Evolutionary conservation across 805 yeast genomes (phyloP).

Genomic region (Alloascoidea africana): DNA sequence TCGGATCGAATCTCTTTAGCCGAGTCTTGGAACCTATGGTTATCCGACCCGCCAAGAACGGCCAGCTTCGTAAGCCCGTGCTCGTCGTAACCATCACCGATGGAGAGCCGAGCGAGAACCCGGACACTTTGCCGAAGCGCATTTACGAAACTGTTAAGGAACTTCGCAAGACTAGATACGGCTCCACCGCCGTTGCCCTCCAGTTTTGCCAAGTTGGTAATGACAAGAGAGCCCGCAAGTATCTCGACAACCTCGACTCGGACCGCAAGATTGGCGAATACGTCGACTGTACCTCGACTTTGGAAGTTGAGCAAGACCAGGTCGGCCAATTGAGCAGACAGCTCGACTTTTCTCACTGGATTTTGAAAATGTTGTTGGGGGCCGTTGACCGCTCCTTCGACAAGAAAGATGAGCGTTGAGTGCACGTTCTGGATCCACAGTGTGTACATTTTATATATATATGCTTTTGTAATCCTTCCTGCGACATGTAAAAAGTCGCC

Average conservation of each 20-base stretch:
- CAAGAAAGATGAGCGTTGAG: conserved; percentile 16
- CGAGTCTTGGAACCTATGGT: conserved; percentile 16
- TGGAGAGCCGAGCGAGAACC: conserved; percentile 18
- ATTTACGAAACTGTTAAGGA: conserved; percentile 12
- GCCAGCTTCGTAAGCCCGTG: conserved; percentile 14
- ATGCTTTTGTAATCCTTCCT: too few species aligned
- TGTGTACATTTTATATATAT: too few species aligned
- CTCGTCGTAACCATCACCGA: conserved; percentile 16
- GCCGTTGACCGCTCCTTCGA: conserved; percentile 16
- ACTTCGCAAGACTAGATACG: conserved; percentile 11
- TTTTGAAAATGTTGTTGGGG: conserved; percentile 15
- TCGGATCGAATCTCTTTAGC: conserved; percentile 11
- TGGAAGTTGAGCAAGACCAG: conserved; percentile 17
- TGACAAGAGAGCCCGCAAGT: conserved; percentile 15
- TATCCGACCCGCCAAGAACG: conserved; percentile 10
- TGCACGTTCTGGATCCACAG: too few species aligned
- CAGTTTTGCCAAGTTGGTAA: conserved; percentile 19
- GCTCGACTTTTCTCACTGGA: conserved; percentile 15
- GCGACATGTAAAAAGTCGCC: too few species aligned
- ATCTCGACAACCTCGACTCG: conserved; percentile 13
- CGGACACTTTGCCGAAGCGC: conserved; percentile 10
- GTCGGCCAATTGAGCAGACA: conserved; percentile 16
- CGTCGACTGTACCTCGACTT: conserved; percentile 16
- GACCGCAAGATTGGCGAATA: conserved; percentile 14
- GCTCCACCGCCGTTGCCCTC: conserved; percentile 16